Evolutionary conservation across 345 rosid species (phyloP).

Genomic region (Pistacia vera): DNA sequence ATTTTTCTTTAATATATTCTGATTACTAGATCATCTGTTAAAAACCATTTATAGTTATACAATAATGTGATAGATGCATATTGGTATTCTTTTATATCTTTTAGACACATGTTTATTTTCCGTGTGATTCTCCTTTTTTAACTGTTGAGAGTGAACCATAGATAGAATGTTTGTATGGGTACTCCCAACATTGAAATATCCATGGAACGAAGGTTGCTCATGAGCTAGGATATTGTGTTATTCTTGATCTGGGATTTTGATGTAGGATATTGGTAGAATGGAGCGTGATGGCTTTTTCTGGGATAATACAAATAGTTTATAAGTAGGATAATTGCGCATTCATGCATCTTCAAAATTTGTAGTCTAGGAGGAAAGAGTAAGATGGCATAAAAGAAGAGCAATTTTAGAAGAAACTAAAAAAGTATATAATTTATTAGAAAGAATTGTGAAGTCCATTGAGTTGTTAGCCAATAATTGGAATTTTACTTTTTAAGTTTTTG

Average conservation of each 20-base stretch:
- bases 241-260: no score
- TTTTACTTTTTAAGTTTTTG: neutral
- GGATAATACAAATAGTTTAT: no score
- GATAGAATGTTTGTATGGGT: neutral
- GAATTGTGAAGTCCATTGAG: neutral
- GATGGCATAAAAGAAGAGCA: neutral
- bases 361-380: neutral
- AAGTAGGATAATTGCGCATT: neutral
- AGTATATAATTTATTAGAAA: neutral
- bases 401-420: neutral
- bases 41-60: constrained; percentile 1
- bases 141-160: neutral
- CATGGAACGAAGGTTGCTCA: neutral
- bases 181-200: neutral
- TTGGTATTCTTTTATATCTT: neutral
- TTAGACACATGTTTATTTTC: neutral
- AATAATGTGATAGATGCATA: neutral
- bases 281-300: neutral
- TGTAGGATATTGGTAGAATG: neutral
- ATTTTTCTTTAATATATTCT: constrained; percentile 24
- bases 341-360: neutral
- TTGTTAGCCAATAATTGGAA: neutral
- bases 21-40: constrained; percentile 18
- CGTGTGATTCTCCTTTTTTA: neutral
- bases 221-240: neutral